Evolutionary conservation across 306 rosid genomes (phyloP), one percentile per base, ranked within the genome.

Genomic region (Sindora glabra): DNA sequence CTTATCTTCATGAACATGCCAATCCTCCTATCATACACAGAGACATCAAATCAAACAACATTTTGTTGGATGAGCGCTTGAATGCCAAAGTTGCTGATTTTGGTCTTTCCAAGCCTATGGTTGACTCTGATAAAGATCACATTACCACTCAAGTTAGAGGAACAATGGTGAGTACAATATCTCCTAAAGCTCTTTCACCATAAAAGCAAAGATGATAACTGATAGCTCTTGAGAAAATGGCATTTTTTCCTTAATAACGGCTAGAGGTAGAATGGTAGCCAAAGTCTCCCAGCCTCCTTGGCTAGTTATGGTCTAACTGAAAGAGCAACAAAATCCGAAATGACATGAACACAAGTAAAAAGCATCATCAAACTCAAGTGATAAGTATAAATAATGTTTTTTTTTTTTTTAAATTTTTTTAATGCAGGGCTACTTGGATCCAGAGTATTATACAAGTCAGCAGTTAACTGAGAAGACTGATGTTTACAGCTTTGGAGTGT

Each of bases 1-100:
- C 84, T n/a, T 83, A 81, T 69, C 88, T 86, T 21, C 95, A 86
- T 41, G 87, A 80, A 36, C 82, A 56, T 50, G 87, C 84, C 1
- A 52, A 74, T 37, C 95, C 95, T 44, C 80, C 88, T 12, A 83
- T 83, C 33, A 83, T 81, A 70, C 95, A 86, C 55, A 72, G 95
- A 41, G 90, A 86, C 66, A 71, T 83, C 40, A 86, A 83, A 53
- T 78, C 95, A 36, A 73, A 34, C 72, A 86, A 86, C 59, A 83
- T 86, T 57, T 61, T 86, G 7, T 58, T 83, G 60, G 90, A 83
- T 41, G 76, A 76, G 13, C 41, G 2, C 29, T 53, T 79, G 8
- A 72, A 42, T 32, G 88, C 84, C 27, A 86, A 83, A 74, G 88
- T 83, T 41, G 64, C 86, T 12, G 95, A 86, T 58, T 86, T 86